A percentile compares a stretch with the other conserved stretches of the same genome.
These are phyloP conservation scores for Aspergillus sp. DNA, from an alignment of 2,329 filamentous ascomycete species.

Conservation along the genomic window DNA sequence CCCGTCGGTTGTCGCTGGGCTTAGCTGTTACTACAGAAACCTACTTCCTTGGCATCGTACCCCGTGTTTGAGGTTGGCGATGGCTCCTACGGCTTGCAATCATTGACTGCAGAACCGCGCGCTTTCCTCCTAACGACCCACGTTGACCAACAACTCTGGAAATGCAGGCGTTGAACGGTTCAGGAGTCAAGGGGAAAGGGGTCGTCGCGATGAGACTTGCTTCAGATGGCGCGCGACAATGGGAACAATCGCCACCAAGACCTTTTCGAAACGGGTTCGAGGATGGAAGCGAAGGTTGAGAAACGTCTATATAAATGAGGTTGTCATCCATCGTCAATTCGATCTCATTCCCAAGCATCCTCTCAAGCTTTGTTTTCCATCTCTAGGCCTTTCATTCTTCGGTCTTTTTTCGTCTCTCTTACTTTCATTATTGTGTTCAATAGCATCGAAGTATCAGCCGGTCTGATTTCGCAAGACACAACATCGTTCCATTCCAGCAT, in stretches of 20 bases:
- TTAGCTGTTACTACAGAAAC: no score
- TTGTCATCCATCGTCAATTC: no score
- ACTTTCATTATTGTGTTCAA: neutral
- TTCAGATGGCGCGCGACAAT: slow-evolving; percentile 17
- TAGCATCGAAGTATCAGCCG: slow-evolving; percentile 9
- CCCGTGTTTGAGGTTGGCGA: neutral
- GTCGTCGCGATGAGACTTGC: slow-evolving; percentile 1
- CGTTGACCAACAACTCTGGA: neutral
- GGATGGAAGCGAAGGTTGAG: no score
- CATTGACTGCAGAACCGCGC: slow-evolving; percentile 13
- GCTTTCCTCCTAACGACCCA: slow-evolving; percentile 9
- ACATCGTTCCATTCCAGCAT: neutral
- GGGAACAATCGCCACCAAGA: no score
- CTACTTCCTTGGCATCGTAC: no score
- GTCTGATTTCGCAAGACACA: neutral
- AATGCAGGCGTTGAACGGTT: neutral
- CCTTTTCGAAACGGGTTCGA: no score
- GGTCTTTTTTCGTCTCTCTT: neutral
- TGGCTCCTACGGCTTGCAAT: neutral
- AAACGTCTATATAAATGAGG: no score
- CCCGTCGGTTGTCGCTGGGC: no score
- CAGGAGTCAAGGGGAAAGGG: neutral
- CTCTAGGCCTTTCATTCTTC: neutral
- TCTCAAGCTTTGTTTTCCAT: no score
- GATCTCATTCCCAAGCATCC: neutral